phyloP scores from a whole-genome alignment of 305 asterid species.

The Rubia occidens region DNA sequence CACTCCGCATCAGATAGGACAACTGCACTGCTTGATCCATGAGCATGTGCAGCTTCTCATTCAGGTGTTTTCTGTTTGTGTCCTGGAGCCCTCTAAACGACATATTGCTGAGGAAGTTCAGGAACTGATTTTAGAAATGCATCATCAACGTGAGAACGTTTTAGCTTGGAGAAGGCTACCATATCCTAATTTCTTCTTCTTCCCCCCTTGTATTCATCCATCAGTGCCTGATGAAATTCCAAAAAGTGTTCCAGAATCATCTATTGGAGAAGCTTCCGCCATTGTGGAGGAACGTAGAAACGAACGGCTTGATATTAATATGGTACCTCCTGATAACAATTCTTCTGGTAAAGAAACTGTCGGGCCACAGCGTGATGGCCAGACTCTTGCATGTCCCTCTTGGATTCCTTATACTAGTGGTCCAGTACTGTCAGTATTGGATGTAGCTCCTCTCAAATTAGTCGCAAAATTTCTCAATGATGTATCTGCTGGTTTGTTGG shows the following conservation, averaged over 20 bases:
- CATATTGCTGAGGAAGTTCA: constrained; percentile 55
- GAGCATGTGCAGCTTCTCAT: constrained; percentile 90
- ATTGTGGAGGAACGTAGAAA: constrained; percentile 26
- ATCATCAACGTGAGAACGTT: constrained; percentile 44
- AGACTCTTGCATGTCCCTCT: constrained; percentile 28
- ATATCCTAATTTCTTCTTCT: constrained; percentile 68
- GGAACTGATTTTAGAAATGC: constrained; percentile 56
- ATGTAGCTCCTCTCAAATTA: constrained; percentile 86
- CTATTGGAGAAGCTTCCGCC: constrained; percentile 25
- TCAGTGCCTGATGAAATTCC: constrained; percentile 46
- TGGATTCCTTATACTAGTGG: constrained; percentile 71
- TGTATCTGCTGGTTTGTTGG: constrained; percentile 59
- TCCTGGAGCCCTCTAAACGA: constrained; percentile 66
- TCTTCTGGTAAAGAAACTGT: constrained; percentile 27
- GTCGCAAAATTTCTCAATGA: constrained; percentile 64
- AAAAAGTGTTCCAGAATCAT: constrained; percentile 28
- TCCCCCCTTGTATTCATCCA: constrained; percentile 57
- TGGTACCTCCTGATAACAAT: constrained; percentile 27
- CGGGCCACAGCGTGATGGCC: constrained; percentile 27
- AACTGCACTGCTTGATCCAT: constrained; percentile 75
- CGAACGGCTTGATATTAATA: constrained; percentile 30
- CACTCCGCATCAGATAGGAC: constrained; percentile 85
- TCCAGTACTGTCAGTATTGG: constrained; percentile 59
- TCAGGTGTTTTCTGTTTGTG: constrained; percentile 76
- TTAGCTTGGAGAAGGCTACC: constrained; percentile 56